Evolutionary conservation across 495 filamentous ascomycete species (phyloP).

Genomic region (Aspergillus asperescens): DNA sequence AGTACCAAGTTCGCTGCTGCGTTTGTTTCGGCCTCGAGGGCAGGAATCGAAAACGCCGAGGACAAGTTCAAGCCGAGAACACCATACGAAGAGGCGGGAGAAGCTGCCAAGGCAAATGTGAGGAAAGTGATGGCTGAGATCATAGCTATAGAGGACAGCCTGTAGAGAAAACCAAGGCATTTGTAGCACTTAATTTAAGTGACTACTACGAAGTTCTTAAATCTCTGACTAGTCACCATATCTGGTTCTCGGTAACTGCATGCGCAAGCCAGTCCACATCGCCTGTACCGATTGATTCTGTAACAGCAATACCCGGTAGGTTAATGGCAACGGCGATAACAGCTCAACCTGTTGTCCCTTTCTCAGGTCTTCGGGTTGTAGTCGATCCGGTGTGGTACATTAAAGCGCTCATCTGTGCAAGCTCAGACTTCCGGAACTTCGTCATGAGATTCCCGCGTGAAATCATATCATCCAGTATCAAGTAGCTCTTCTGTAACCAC

Average conservation of each 20-base stretch:
- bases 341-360: neutral
- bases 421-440: constrained; percentile 32
- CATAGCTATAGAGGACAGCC: constrained; percentile 11
- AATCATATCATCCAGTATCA: constrained; percentile 42
- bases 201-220: neutral
- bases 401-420: constrained; percentile 33
- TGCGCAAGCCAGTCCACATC: constrained; percentile 40
- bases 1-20: constrained; percentile 60
- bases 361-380: neutral
- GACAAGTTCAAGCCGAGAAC: constrained; percentile 51
- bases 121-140: constrained; percentile 40
- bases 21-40: constrained; percentile 47
- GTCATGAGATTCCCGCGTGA: constrained; percentile 36
- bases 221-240: constrained; percentile 23
- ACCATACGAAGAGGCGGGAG: constrained; percentile 51
- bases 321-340: neutral
- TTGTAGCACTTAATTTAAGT: neutral
- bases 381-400: constrained; percentile 24
- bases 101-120: constrained; percentile 43
- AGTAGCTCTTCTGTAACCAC: constrained; percentile 33
- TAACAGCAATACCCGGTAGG: constrained; percentile 28
- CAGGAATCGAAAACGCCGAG: constrained; percentile 51
- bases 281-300: constrained; percentile 35
- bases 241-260: constrained; percentile 34
- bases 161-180: constrained; percentile 6